Evolutionary conservation across 345 rosid species (phyloP).

Genomic region (Hypericum perforatum): DNA sequence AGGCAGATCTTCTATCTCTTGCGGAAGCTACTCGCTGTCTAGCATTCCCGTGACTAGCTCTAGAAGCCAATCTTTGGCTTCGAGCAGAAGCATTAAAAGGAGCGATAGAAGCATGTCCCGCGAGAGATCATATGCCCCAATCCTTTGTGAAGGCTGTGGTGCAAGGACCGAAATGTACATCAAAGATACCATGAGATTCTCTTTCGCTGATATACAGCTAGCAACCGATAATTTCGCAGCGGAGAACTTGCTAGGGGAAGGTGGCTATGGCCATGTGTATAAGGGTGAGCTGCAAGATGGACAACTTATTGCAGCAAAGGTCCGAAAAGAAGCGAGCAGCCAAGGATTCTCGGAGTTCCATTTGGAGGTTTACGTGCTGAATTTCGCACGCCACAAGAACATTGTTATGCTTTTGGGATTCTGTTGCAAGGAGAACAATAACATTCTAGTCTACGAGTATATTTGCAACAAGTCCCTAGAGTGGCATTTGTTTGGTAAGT

Average conservation of each 20-base stretch:
- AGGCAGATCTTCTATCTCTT: no score
- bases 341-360: conserved; percentile 50
- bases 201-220: conserved; percentile 45
- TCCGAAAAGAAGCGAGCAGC: conserved; percentile 42
- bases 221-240: conserved; percentile 41
- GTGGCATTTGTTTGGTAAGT: conserved; percentile 58
- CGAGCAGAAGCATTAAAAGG: no score
- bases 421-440: conserved; percentile 54
- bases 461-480: conserved; percentile 57
- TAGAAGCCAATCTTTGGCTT: no score
- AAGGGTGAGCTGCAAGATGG: conserved; percentile 46
- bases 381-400: conserved; percentile 61
- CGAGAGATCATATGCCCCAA: no score
- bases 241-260: conserved; percentile 49
- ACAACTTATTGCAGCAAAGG: conserved; percentile 48
- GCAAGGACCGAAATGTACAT: no score
- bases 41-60: no score
- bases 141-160: no score
- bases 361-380: conserved; percentile 40
- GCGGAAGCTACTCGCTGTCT: no score
- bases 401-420: conserved; percentile 58
- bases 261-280: conserved; percentile 55
- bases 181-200: no score
- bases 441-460: conserved; percentile 55
- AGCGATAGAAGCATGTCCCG: no score